Base-by-base conservation (phyloP, 2,329 filamentous ascomycete species). In the Atkinsonella hypoxylon region DNA sequence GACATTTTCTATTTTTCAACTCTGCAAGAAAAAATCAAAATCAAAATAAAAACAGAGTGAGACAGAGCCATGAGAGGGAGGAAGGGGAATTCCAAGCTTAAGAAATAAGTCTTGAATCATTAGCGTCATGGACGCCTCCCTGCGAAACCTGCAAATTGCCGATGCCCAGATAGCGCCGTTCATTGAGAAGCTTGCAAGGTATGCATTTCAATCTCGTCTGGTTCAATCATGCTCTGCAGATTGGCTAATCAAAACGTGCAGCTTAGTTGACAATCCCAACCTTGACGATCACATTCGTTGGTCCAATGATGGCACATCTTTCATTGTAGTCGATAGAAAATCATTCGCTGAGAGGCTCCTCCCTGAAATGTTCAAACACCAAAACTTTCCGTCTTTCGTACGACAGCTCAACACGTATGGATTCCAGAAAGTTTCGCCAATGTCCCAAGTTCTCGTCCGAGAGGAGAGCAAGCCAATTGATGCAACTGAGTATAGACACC, bases 71-170 rank as follows among this genome's bases (percentile, higher is more conserved):
- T 7, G 2, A 26, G 8, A 26, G 26, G 26, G 26, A 26, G 26
- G 5, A 26, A 26, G 26, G 26, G 26, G 5, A 26, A 5, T 5
- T 8, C 26, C 26, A 26, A 26, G 26, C 26, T 26, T 8, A 26
- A 26, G 26, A 26, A 26, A 26, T 26, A 26, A 7, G 26, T 7
- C 26, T 7, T 26, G 26, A 26, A 26, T 7, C 6, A 26, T 26
- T 26, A 1, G 26, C 26, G 26, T 26, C 26, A 26, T 26, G 1
- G 74, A 82, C 26, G 26, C 26, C 26, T 26, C 26, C 26, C 26
- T 26, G 6, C 26, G 18, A 38, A 18, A 40, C n/a, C 15, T 40
- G n/a, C 38, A 40, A 11, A 40, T 40, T 17, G 38, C n/a, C 38
- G 38, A 40, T 10, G 17, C 1, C 8, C 26, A 40, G 38, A 40